Evolutionary conservation across 106 monocot genomes (phyloP).

Genomic region (Vanilla planifolia): DNA sequence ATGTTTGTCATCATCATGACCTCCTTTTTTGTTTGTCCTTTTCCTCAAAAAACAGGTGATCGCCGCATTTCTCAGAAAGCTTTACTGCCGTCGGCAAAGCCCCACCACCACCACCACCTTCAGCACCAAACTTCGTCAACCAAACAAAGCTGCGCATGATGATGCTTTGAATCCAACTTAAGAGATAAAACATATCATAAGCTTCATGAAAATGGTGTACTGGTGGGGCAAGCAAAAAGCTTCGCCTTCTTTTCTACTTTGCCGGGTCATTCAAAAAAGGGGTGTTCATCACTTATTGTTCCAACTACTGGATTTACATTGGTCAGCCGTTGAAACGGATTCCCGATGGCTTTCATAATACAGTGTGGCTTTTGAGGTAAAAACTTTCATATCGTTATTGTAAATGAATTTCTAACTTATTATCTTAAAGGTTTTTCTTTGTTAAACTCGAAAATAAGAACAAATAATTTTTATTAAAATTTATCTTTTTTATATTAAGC

Average conservation of each 20-base stretch:
- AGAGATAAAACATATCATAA: background rate
- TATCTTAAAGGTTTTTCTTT: no score
- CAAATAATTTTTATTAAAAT: no score
- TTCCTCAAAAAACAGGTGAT: background rate
- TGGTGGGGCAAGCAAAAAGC: background rate
- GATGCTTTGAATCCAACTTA: background rate
- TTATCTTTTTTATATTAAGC: no score
- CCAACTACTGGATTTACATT: background rate
- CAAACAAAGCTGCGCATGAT: background rate
- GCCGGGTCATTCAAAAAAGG: background rate
- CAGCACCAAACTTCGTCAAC: background rate
- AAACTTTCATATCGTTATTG: no score
- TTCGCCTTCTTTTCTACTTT: background rate
- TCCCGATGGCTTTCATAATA: no score
- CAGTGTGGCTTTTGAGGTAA: no score
- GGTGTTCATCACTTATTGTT: slow-evolving; percentile 1
- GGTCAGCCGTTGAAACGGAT: no score
- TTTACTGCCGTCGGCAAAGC: background rate
- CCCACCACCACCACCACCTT: background rate
- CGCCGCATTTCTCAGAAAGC: background rate
- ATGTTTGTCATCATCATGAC: background rate
- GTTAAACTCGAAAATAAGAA: no score
- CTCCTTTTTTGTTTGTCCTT: background rate
- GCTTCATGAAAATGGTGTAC: background rate
- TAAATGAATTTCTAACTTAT: no score